Conservation (phyloP, 257 asterid species). For the Thymus mandschuricus region DNA sequence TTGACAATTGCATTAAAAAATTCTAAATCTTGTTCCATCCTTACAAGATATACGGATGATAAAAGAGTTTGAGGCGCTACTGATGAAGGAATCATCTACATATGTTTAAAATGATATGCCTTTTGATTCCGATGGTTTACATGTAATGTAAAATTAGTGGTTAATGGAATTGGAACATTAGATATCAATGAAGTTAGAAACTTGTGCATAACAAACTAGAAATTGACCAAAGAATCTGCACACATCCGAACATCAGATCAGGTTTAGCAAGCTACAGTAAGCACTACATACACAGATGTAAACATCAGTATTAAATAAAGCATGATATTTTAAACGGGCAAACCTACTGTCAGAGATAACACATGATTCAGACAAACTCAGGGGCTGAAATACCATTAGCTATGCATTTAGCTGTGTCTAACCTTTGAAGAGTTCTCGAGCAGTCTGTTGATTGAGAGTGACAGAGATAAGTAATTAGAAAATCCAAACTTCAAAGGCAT, state of each 20-base stretch:
- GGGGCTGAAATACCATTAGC: slow-evolving; percentile 24
- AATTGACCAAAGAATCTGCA: background rate
- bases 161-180: slow-evolving; percentile 6
- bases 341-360: slow-evolving; percentile 19
- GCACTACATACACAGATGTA: background rate
- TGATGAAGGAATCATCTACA: background rate
- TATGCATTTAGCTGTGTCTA: slow-evolving; percentile 30
- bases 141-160: background rate
- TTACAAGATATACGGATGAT: background rate
- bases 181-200: slow-evolving; percentile 10
- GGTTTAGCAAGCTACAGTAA: background rate
- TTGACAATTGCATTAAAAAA: background rate
- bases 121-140: background rate
- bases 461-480: slow-evolving; percentile 14
- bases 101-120: background rate
- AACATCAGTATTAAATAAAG: background rate
- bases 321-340: slow-evolving; percentile 2
- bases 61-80: background rate
- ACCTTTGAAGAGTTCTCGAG: slow-evolving; percentile 76
- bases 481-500: slow-evolving; percentile 11
- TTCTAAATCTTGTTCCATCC: background rate
- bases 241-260: background rate
- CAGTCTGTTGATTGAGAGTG: slow-evolving; percentile 56
- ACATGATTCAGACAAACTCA: slow-evolving; percentile 19
- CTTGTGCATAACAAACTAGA: slow-evolving; percentile 1